Percentiles rank a stretch among this genome's conserved stretches.
phyloP scores from a whole-genome alignment of 345 rosid species.

The Eucalyptus polyanthemos region DNA sequence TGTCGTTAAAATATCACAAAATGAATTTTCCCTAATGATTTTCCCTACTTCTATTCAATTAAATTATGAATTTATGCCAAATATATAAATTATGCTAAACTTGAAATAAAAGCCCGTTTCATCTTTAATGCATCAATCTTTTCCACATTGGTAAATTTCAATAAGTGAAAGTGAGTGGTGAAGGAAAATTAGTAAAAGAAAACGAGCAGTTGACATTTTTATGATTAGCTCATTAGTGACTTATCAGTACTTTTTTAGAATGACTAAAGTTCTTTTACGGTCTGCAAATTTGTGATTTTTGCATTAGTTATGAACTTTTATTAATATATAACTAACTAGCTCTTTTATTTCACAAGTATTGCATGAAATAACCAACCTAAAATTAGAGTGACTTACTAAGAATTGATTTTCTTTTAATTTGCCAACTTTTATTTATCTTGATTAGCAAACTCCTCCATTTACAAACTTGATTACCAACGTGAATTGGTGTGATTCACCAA shows the following conservation, averaged over 20 bases:
- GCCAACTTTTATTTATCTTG: background rate
- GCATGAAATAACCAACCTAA: no score
- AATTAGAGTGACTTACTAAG: background rate
- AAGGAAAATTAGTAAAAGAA: background rate
- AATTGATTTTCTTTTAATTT: background rate
- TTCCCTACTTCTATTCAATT: no score
- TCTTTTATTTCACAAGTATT: background rate
- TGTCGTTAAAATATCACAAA: no score
- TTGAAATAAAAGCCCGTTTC: no score
- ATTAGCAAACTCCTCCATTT: background rate
- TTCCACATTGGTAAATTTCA: background rate
- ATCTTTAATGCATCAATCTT: background rate
- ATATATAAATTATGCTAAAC: no score
- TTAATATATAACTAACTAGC: background rate
- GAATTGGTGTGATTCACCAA: background rate
- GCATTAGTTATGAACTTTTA: no score
- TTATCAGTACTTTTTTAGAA: background rate
- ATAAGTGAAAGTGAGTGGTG: background rate
- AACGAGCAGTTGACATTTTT: background rate
- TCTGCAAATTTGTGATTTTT: background rate
- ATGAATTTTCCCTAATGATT: no score
- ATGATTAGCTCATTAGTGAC: background rate
- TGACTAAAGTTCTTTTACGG: background rate
- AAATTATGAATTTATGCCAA: no score
- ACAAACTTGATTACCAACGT: background rate